Conservation (phyloP, 148 eudicot genomes). For the Vaccinium myrtillus region DNA sequence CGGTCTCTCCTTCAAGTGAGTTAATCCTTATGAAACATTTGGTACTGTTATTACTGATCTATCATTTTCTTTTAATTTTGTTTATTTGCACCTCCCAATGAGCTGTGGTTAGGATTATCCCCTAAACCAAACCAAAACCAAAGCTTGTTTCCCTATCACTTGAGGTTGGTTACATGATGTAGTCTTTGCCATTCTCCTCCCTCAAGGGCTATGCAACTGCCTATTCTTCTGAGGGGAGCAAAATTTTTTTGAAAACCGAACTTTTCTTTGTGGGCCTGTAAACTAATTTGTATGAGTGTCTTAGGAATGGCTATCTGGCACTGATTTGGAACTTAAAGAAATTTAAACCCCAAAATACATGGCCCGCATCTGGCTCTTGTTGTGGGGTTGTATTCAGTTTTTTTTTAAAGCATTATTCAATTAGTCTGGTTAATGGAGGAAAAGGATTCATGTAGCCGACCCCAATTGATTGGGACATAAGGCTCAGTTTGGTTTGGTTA, state of each 20-base stretch:
- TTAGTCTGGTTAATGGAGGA: not conserved
- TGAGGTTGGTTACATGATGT: not conserved
- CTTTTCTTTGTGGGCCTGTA: not conserved
- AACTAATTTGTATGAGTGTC: not conserved
- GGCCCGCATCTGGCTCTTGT: not conserved
- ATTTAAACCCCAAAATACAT: not conserved
- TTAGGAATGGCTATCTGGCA: not conserved
- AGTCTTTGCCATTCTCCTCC: not conserved
- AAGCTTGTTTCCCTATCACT: conserved; percentile 8
- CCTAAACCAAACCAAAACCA: not conserved
- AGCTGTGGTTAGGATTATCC: not conserved
- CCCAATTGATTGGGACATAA: too few species aligned
- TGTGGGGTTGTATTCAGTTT: not conserved
- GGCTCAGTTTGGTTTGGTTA: not conserved
- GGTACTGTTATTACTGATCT: not conserved
- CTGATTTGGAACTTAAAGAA: not conserved
- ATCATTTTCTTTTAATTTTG: conserved; percentile 1
- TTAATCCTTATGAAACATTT: conserved; percentile 23
- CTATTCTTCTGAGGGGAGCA: not conserved
- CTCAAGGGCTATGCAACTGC: not conserved
- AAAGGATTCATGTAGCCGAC: too few species aligned
- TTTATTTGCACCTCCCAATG: not conserved
- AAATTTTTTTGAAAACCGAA: not conserved
- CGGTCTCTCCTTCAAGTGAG: conserved; percentile 86
- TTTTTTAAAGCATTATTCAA: not conserved